A percentile compares a stretch with the other conserved stretches of the same genome.
Conservation (phyloP, 352 stramenopile genomes). For the Globisporangium nagaii region DNA sequence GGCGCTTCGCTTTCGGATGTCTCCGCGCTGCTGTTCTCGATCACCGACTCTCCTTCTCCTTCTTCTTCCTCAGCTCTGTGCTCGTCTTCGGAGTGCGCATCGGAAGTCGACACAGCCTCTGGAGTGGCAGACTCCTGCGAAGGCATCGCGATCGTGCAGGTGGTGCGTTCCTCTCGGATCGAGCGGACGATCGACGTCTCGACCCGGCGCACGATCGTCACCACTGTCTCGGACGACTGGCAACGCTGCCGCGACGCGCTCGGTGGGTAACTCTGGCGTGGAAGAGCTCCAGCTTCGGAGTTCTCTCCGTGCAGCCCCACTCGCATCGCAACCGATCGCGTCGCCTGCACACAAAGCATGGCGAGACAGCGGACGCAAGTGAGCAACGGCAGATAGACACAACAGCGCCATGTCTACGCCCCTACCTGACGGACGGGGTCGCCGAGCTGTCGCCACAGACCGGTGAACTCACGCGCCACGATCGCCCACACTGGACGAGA, state of each 20-base stretch:
- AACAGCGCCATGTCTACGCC: not conserved
- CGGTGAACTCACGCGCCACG: constrained; percentile 30
- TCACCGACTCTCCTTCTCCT: no score
- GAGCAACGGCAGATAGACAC: not conserved
- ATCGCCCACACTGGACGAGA: constrained; percentile 18
- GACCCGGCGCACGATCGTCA: not conserved
- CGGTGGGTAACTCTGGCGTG: no score
- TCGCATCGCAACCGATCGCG: not conserved
- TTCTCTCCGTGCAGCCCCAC: not conserved
- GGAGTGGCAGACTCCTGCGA: not conserved
- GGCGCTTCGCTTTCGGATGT: no score
- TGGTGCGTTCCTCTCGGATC: no score
- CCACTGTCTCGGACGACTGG: not conserved
- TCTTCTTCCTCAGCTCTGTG: no score
- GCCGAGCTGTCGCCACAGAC: constrained; percentile 30
- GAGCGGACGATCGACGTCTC: no score
- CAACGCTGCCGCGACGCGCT: no score
- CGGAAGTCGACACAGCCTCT: not conserved
- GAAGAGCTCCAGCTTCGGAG: no score
- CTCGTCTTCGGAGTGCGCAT: not conserved
- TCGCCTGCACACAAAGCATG: not conserved
- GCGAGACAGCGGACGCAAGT: no score
- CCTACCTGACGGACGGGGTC: constrained; percentile 34
- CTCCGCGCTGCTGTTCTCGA: no score
- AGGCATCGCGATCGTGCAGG: no score